These are phyloP conservation scores for Naganishia friedmannii DNA, from an alignment of 768 basidiomycete genomes.

Conservation along the genomic window DNA sequence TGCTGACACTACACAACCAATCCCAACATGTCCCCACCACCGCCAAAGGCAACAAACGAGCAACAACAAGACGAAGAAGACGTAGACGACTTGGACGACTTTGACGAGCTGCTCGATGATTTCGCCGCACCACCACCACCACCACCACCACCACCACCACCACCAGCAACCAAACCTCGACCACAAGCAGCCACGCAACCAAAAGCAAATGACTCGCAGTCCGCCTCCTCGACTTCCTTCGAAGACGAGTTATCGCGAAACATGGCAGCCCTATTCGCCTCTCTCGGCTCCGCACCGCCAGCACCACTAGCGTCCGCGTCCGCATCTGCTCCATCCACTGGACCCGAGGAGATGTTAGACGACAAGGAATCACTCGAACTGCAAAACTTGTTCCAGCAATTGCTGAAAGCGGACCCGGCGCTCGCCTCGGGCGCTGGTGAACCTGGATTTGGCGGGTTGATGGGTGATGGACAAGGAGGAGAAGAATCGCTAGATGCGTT, in stretches of 20 bases:
- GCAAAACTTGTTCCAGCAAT: background rate
- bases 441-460: background rate
- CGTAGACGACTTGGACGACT: constrained; percentile 30
- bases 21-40: background rate
- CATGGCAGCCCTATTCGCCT: constrained; percentile 17
- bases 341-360: background rate
- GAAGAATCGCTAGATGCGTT: background rate
- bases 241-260: constrained; percentile 16
- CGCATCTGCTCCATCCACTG: background rate
- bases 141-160: background rate
- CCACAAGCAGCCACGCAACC: background rate
- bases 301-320: background rate
- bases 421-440: too few relatives aligned
- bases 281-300: background rate
- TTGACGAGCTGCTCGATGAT: constrained; percentile 30
- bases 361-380: background rate
- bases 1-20: background rate
- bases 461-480: background rate
- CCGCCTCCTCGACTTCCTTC: background rate
- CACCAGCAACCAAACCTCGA: background rate
- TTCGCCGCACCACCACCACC: constrained; percentile 12
- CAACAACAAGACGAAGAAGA: too few relatives aligned
- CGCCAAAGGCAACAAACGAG: background rate
- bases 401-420: background rate
- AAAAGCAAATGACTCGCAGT: background rate